These are phyloP conservation scores for Mariannaea sp. DNA, from an alignment of 2,329 filamentous ascomycete species.

Conservation along the genomic window DNA sequence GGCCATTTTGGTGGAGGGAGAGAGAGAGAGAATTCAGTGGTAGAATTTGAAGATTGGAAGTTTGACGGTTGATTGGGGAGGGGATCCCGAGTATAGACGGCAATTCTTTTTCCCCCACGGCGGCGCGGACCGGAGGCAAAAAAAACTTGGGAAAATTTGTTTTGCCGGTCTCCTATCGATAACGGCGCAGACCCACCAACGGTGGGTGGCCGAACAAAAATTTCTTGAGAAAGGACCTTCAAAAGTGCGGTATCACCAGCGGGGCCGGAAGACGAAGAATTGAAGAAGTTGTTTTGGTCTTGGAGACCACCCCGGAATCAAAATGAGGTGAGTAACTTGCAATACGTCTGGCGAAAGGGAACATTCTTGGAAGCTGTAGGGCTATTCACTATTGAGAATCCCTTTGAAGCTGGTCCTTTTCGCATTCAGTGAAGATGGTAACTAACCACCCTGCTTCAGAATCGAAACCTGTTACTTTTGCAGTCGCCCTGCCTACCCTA, in stretches of 20 bases:
- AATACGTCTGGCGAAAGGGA: neutral
- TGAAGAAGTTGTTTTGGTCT: slow-evolving; percentile 33
- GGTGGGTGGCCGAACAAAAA: slow-evolving; percentile 30
- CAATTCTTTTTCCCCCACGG: slow-evolving; percentile 39
- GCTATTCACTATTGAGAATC: no score
- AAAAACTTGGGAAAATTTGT: slow-evolving; percentile 19
- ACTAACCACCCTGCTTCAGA: slow-evolving; percentile 37
- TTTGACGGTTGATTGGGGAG: neutral
- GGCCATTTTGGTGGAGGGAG: slow-evolving; percentile 41
- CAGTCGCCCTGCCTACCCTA: slow-evolving; percentile 56
- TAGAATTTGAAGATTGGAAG: slow-evolving; percentile 16
- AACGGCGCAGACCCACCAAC: slow-evolving; percentile 15
- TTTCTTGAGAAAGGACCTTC: slow-evolving; percentile 28
- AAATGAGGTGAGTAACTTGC: slow-evolving; percentile 34
- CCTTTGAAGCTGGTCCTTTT: slow-evolving; percentile 9
- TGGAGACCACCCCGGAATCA: slow-evolving; percentile 32
- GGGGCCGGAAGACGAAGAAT: slow-evolving; percentile 35
- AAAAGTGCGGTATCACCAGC: slow-evolving; percentile 33
- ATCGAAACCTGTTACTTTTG: slow-evolving; percentile 54
- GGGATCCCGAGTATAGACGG: slow-evolving; percentile 22
- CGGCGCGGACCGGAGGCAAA: slow-evolving; percentile 33
- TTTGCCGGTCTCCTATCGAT: slow-evolving; percentile 37
- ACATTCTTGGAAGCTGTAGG: neutral
- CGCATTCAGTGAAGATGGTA: slow-evolving; percentile 1
- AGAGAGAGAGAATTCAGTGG: no score